These are phyloP conservation scores for Heliamphora exappendiculata DNA, from an alignment of 148 eudicot genomes.

Conservation along the genomic window DNA sequence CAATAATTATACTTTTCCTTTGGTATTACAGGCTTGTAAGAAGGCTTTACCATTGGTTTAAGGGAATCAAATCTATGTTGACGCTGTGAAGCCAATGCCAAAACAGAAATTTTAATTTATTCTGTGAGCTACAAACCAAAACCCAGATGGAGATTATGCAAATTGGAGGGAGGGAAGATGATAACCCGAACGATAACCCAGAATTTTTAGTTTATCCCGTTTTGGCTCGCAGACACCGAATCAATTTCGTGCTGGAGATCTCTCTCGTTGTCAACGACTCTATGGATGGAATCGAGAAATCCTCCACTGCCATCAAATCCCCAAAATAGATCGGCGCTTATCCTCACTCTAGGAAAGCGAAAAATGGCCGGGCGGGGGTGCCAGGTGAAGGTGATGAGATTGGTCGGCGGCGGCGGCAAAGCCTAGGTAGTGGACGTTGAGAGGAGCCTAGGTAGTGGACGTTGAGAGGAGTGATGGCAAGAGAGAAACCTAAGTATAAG, in stretches of 20 bases:
- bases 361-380: slow-evolving; percentile 44
- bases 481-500: too few species aligned
- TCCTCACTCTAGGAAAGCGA: slow-evolving; percentile 68
- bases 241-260: slow-evolving; percentile 53
- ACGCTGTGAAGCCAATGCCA: background rate
- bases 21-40: background rate
- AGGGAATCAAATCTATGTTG: background rate
- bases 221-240: slow-evolving; percentile 51
- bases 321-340: slow-evolving; percentile 58
- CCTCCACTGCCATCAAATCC: slow-evolving; percentile 43
- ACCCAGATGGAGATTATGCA: too few species aligned
- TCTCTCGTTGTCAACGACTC: slow-evolving; percentile 56
- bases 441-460: too few species aligned
- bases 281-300: slow-evolving; percentile 57
- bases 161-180: too few species aligned
- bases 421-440: too few species aligned
- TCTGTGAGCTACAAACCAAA: too few species aligned
- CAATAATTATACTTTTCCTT: background rate
- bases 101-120: too few species aligned
- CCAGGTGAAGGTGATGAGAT: too few species aligned
- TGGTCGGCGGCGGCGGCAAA: too few species aligned
- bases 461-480: too few species aligned
- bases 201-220: too few species aligned
- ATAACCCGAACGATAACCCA: too few species aligned
- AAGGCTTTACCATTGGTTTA: background rate